Conservation (phyloP, 2,329 filamentous ascomycete species). For the Aspergillus awamori region DNA sequence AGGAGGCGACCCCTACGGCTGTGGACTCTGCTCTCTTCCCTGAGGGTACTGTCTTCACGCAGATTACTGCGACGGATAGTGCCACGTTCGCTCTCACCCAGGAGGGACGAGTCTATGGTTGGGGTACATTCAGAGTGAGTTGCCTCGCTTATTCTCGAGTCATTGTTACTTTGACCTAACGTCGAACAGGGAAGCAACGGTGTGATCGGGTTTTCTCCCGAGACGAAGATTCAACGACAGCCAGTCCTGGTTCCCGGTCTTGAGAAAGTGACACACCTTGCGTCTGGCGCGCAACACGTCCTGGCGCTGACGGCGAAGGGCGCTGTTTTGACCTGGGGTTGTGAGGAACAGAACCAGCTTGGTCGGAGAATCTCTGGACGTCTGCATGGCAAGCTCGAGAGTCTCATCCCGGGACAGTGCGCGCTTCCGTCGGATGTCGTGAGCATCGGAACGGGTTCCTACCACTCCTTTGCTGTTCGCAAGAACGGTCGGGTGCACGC, state of each 20-base stretch:
- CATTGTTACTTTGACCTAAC: not conserved
- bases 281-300: conserved; percentile 71
- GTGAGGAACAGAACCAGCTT: conserved; percentile 70
- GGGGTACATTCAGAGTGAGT: conserved; percentile 76
- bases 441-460: conserved; percentile 32
- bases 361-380: conserved; percentile 65
- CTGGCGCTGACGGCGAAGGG: conserved; percentile 68
- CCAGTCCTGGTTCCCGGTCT: conserved; percentile 55
- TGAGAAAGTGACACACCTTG: conserved; percentile 66
- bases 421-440: conserved; percentile 58
- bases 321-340: conserved; percentile 71
- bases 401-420: conserved; percentile 53
- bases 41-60: conserved; percentile 64
- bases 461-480: conserved; percentile 53
- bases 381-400: conserved; percentile 46
- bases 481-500: conserved; percentile 55
- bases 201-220: conserved; percentile 56
- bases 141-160: not conserved
- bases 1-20: conserved; percentile 67
- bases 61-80: conserved; percentile 73
- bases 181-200: conserved; percentile 54
- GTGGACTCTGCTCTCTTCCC: conserved; percentile 59
- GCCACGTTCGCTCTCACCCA: conserved; percentile 75
- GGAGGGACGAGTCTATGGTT: conserved; percentile 76
- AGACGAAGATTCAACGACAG: conserved; percentile 44